Evolutionary conservation across 768 basidiomycete genomes (phyloP), one percentile per base, ranked within the genome.

Genomic region (Lyophyllum decastes): DNA sequence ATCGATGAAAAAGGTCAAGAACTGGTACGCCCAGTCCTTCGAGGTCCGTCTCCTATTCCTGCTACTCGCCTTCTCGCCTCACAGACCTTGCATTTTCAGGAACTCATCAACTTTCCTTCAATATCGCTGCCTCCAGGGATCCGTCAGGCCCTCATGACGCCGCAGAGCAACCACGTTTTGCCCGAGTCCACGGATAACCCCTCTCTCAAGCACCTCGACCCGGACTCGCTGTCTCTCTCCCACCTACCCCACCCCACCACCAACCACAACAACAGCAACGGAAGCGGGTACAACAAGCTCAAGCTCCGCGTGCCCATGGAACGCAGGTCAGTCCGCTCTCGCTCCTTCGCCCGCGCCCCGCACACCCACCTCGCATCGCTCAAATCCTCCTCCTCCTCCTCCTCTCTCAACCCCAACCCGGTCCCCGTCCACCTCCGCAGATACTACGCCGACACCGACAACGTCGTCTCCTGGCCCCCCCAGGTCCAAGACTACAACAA

Each of bases 21-120:
- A 96, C 67, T 99, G 97, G 97, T 99, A 99, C 72, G 96, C 96
- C 0, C 94, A 98, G 77, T 94, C 92, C 16, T 98, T 99, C 72
- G 92, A 98, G 83, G 96, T 95, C 52, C 51, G 87, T 76, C 38
- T 75, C 44, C 30, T 17, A 26, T 48, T 47, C 7, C 40, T 26
- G 35, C 26, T n/a, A 41, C 27, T 24, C 40, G 25, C 51, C 35
- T 21, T 35, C 30, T 52, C 21, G 59, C 22, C 51, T 47, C 51
- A 34, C 21, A 22, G 19, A 47, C 47, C 35, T 22, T 44, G 27
- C 44, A n/a, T n/a, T n/a, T n/a, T n/a, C 60, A 98, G 95, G 96
- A 98, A 78, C 82, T 98, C 55, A 86, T 98, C 71, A 82, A 76
- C 51, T 96, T 96, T 66, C 92, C 94, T 0, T 78, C 87, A 30